These are phyloP conservation scores for Linaria vulgaris DNA, from an alignment of 257 asterid genomes.

Conservation along the genomic window DNA sequence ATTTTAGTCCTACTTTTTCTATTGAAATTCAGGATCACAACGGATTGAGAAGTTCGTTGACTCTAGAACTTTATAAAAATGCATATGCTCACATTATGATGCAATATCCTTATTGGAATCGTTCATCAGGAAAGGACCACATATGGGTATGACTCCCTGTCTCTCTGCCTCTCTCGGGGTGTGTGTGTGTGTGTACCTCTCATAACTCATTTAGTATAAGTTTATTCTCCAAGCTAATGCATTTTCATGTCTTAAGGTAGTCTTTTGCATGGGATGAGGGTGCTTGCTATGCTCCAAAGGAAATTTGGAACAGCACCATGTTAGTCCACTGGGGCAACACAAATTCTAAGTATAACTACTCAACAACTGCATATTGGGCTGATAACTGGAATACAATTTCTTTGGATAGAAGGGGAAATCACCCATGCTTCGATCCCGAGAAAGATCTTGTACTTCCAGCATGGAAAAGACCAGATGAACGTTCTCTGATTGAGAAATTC, in stretches of 20 bases:
- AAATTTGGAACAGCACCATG: conserved; percentile 98
- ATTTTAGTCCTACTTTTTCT: conserved; percentile 14
- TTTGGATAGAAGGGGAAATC: conserved; percentile 81
- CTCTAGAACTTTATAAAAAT: conserved; percentile 81
- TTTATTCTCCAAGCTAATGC: conserved; percentile 24
- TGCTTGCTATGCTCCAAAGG: conserved; percentile 99
- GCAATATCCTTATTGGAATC: conserved; percentile 85
- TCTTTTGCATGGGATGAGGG: conserved; percentile 99
- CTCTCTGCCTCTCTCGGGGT: too few relatives aligned
- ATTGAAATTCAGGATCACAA: conserved; percentile 59
- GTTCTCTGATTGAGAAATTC: conserved; percentile 47
- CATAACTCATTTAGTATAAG: not conserved
- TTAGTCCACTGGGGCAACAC: conserved; percentile 99
- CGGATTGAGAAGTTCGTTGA: conserved; percentile 83
- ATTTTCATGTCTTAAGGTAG: conserved; percentile 45
- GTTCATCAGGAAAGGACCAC: conserved; percentile 91
- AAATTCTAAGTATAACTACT: conserved; percentile 80
- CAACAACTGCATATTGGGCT: conserved; percentile 92
- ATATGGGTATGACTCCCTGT: conserved; percentile 79
- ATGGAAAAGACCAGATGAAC: conserved; percentile 81
- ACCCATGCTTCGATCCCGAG: conserved; percentile 83
- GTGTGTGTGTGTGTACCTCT: too few relatives aligned
- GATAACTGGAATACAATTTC: conserved; percentile 80
- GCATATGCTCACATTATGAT: conserved; percentile 69
- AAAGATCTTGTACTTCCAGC: conserved; percentile 98